A percentile compares a stretch with the other conserved stretches of the same genome.
These are phyloP conservation scores for Debaryomyces sp. DNA, from an alignment of 1,139 yeast genomes.

Conservation along the genomic window DNA sequence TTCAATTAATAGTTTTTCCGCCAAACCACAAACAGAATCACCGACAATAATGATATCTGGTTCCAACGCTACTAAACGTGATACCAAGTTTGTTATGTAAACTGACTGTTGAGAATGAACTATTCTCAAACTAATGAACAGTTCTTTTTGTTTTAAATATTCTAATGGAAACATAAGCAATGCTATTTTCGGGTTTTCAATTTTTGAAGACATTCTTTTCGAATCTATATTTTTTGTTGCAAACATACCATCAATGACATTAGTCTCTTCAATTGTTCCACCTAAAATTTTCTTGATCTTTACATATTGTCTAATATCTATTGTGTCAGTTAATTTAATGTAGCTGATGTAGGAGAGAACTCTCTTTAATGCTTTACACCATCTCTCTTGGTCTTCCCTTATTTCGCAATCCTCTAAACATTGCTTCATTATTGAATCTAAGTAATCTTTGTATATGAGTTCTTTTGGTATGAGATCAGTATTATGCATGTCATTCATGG, in stretches of 20 bases:
- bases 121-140: constrained; percentile 79
- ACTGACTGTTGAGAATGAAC: constrained; percentile 89
- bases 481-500: background rate
- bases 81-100: constrained; percentile 78
- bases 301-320: constrained; percentile 85
- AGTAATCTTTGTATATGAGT: constrained; percentile 24
- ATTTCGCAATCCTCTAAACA: constrained; percentile 61
- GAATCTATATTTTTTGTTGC: constrained; percentile 87
- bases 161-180: constrained; percentile 89
- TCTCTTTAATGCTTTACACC: constrained; percentile 32
- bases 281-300: constrained; percentile 87
- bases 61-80: constrained; percentile 70
- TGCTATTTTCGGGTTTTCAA: constrained; percentile 74
- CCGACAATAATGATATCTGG: constrained; percentile 85
- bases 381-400: constrained; percentile 44
- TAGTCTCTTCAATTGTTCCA: constrained; percentile 61
- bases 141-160: constrained; percentile 71
- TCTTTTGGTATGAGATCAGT: constrained; percentile 12
- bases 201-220: constrained; percentile 68
- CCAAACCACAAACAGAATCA: constrained; percentile 82
- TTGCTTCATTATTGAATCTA: constrained; percentile 56
- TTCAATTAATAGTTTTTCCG: constrained; percentile 68
- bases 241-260: constrained; percentile 73
- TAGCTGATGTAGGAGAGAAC: constrained; percentile 29
- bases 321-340: constrained; percentile 60